Conservation (phyloP, 495 filamentous ascomycete species). For the Penicillium riverlandense region DNA sequence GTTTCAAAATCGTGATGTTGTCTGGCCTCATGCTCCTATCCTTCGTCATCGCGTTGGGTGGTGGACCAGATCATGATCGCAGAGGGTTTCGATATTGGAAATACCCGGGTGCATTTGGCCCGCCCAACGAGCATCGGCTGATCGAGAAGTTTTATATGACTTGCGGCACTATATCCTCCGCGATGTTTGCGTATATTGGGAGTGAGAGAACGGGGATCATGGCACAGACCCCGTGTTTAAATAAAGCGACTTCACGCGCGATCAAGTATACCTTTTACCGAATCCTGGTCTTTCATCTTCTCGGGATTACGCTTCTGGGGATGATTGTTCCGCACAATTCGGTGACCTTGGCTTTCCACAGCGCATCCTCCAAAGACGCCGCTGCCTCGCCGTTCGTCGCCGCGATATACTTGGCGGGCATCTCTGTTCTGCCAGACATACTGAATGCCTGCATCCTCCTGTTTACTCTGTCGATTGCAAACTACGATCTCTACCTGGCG, state of each 20-base stretch:
- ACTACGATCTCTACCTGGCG: conserved; percentile 54
- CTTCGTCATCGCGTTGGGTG: conserved; percentile 58
- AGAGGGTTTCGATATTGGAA: conserved; percentile 72
- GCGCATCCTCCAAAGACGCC: conserved; percentile 16
- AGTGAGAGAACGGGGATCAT: conserved; percentile 72
- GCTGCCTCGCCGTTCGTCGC: conserved; percentile 56
- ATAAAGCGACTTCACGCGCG: conserved; percentile 63
- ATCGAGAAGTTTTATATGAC: conserved; percentile 52
- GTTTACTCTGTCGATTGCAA: conserved; percentile 70
- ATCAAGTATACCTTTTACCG: conserved; percentile 74
- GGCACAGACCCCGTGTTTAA: conserved; percentile 62
- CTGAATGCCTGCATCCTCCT: conserved; percentile 61
- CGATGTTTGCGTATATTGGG: conserved; percentile 74
- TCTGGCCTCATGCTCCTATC: conserved; percentile 60
- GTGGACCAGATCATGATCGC: conserved; percentile 56
- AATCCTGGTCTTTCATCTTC: conserved; percentile 69
- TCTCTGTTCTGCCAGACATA: conserved; percentile 44
- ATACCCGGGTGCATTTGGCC: conserved; percentile 25
- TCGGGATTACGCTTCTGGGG: conserved; percentile 42
- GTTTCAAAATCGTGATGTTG: conserved; percentile 63
- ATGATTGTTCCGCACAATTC: conserved; percentile 48
- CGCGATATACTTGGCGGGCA: conserved; percentile 43
- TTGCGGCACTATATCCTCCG: conserved; percentile 68
- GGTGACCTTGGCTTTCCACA: conserved; percentile 29
- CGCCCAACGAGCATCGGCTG: neutral